Percentiles rank a stretch among this genome's conserved stretches.
Conservation (phyloP, 148 eudicot genomes). For the Euryodendron excelsum region DNA sequence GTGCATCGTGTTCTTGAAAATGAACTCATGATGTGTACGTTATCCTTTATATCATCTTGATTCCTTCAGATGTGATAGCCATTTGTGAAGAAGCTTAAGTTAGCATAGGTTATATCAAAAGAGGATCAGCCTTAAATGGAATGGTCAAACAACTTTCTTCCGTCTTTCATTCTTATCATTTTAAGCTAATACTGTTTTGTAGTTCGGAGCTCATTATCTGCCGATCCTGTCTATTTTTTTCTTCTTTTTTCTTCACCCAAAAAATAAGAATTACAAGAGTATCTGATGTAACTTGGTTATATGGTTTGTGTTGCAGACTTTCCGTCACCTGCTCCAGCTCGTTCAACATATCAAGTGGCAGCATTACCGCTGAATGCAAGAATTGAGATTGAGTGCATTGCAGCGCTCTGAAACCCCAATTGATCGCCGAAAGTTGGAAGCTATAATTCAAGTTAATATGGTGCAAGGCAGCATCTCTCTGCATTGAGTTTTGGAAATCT, state of each 20-base stretch:
- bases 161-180: background rate
- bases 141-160: background rate
- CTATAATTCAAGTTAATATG: background rate
- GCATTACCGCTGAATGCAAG: constrained; percentile 84
- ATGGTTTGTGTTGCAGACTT: constrained; percentile 60
- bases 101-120: background rate
- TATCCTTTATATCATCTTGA: background rate
- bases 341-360: constrained; percentile 93
- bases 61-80: background rate
- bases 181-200: background rate
- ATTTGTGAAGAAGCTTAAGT: background rate
- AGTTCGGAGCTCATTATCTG: background rate
- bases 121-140: background rate
- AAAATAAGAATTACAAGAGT: too few species aligned
- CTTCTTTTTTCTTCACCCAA: too few species aligned
- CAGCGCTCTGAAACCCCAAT: constrained; percentile 39
- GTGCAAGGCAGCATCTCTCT: background rate
- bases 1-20: background rate
- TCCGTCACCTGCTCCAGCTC: constrained; percentile 84
- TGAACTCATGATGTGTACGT: background rate
- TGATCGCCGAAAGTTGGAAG: background rate
- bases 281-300: background rate
- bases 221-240: too few species aligned
- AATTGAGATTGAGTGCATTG: constrained; percentile 93
- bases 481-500: constrained; percentile 4